Evolutionary conservation across 768 basidiomycete species (phyloP), one percentile per base, ranked within the genome.

Genomic region (Lyophyllum decastes): DNA sequence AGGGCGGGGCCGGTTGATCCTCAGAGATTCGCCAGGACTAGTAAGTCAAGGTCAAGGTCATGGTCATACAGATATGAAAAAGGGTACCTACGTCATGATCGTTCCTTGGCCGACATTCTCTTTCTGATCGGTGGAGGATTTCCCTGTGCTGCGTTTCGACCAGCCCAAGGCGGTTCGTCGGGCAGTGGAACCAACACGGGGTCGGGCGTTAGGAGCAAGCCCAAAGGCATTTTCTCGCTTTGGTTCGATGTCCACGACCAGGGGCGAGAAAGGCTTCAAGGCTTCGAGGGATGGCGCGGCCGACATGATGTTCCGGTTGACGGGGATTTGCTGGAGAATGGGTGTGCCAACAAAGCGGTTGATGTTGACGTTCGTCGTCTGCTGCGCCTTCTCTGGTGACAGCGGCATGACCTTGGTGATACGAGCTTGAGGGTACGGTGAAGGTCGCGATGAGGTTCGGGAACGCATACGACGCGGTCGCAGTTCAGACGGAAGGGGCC

Each of bases 401-500:
- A 77, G 65, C 1, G 79, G 76, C 0, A 43, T 35, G 14, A 76
- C 69, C 65, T 80, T 85, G 38, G 74, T 70, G 11, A 75, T 65
- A 14, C 86, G 79, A 16, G 75, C 64, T 51, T 78, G 71, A 34
- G 90, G 88, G 59, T 93, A 92, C 0, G 90, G 91, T 4, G 88
- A 88, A 0, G 88, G 76, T 17, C 91, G 79, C 25, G 90, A 92
- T 26, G 82, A 79, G 0, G 86, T 90, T 14, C 89, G 81, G 0
- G 87, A 88, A 34, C 88, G 82, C 45, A 80, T 68, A 17, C 87
- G 85, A 50, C 78, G 84, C 24, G 80, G 79, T 6, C 85, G 82
- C 19, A 90, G 78, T 49, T 91, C 89, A 0, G 84, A 85, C 0
- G 91, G 86, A n/a, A 92, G 81, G 5, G 89, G 88, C 0, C 85